Base-by-base conservation (phyloP, 2,329 filamentous ascomycete species). In the Aspergillus tanneri region DNA sequence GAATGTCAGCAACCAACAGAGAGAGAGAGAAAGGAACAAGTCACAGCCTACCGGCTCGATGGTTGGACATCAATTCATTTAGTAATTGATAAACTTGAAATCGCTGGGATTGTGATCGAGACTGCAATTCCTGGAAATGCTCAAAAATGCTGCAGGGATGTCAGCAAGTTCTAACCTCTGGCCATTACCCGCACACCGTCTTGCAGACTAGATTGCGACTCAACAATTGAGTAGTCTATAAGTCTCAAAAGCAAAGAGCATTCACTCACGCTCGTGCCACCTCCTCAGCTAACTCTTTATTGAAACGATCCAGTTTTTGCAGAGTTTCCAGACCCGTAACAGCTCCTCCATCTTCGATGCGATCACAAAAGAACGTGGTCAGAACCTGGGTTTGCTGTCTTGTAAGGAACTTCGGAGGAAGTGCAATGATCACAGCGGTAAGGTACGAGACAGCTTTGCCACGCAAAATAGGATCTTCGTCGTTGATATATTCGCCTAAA, bases 401-500 rank as follows among this genome's bases (percentile, higher is more conserved):
- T 8, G 81, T 78, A 23, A 86, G 72, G 51, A 77, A 78, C 55
- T 77, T 80, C 6, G 75, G 72, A 19, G 78, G 72, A 4, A 83
- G 67, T 23, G 74, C 71, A 45, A 66, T 70, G 49, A 77, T 72
- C 35, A 75, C 68, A 16, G 65, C 65, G 10, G 67, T 71, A 24
- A 77, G 60, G 57, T 69, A 76, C 18, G 68, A 70, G 50, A 73
- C 69, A 62, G 80, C 78, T 66, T 84, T 84, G n/a, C 77, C 77
- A 30, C 84, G 75, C 35, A 81, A 72, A 11, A 76, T 73, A 18
- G 74, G 73, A 68, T 86, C 82, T 59, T 85, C 82, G 64, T 84
- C 80, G 56, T 85, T 86, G 60, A 87, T 77, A 57, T 85, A 86
- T 64, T 85, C 82, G 16, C 81, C 81, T 24, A 86, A 72, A 36